Evolutionary conservation across 2,329 filamentous ascomycete species (phyloP), one percentile per base, ranked within the genome.

Genomic region (Phialophora tarda): DNA sequence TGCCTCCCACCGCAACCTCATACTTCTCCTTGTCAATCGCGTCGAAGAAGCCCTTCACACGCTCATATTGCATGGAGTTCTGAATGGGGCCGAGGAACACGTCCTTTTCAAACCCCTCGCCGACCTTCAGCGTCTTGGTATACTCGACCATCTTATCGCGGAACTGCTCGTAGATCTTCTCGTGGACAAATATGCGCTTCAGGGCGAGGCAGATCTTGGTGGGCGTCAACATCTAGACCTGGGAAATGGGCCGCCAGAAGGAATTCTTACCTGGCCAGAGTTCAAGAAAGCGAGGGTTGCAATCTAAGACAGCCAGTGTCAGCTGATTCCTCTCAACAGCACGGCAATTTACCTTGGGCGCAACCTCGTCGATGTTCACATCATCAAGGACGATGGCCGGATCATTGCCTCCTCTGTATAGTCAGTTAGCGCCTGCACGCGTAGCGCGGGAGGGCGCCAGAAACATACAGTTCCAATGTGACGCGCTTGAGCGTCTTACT

Each of bases 101-200:
- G 2, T 77, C 80, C 5, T 80, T 78, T 54, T 77, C 74, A 14
- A 73, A 73, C 59, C 75, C 73, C 79, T 73, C 68, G 17, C 74
- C 71, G 24, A 69, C 47, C 44, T 72, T 73, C 51, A 72, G 58
- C 10, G 59, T 78, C 67, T 84, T 82, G 64, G 90, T 81, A 65
- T 84, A 79, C 53, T 86, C 81, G 64, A 85, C 86, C 80, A 92
- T 91, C 5, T 55, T 55, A 23, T 82, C 77, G 50, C 91, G 76
- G 73, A 92, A 92, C 59, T 85, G 80, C 41, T 91, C 87, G 56
- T 86, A 83, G 51, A 88, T 77, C 8, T 76, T 77, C 38, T 87
- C 84, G 59, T 91, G 87, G 1, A 91, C 88, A 1, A 89, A 79
- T 17, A 91, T 82, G 12, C 88, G 83, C n/a, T 86, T 88, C 0